Evolutionary conservation across 1,284 basidiomycete species (phyloP).

Genomic region (Cystobasidium pallidum): DNA sequence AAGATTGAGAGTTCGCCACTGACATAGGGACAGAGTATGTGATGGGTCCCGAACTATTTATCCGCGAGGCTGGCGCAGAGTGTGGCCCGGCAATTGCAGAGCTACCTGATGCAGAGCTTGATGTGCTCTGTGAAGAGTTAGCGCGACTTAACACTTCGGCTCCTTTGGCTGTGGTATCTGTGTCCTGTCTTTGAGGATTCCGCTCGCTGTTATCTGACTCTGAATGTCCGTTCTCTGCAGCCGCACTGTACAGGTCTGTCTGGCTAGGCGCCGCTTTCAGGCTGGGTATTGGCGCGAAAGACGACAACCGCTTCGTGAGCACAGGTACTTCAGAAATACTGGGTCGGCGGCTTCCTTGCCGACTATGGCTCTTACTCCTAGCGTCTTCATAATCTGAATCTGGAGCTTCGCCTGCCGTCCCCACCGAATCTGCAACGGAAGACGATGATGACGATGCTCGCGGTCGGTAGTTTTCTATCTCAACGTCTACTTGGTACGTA

Average conservation of each 20-base stretch:
- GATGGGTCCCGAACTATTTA: background rate
- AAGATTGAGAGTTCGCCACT: conserved; percentile 6
- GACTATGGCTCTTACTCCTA: conserved; percentile 7
- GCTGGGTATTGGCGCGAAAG: conserved; percentile 34
- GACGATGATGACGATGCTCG: conserved; percentile 33
- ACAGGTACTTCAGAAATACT: conserved; percentile 9
- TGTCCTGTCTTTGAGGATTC: background rate
- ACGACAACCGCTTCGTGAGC: conserved; percentile 31
- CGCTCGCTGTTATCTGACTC: background rate
- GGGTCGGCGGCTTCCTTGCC: conserved; percentile 27
- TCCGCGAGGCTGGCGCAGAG: conserved; percentile 13
- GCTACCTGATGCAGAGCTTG: conserved; percentile 11
- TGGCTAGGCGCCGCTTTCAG: conserved; percentile 9
- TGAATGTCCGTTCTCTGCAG: background rate
- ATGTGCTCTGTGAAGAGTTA: conserved; percentile 14
- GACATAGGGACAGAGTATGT: conserved; percentile 10
- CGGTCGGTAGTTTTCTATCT: conserved; percentile 3
- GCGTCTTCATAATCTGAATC: conserved; percentile 41
- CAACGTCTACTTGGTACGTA: background rate
- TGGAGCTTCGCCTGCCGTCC: conserved; percentile 38
- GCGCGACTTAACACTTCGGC: background rate
- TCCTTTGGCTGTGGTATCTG: background rate
- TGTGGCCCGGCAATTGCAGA: conserved; percentile 1
- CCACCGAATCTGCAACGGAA: conserved; percentile 36
- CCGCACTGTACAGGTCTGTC: background rate